Percentiles rank a stretch among this genome's conserved stretches.
These are phyloP conservation scores for Populus ilicifolia DNA, from an alignment of 345 rosid species.

Conservation along the genomic window DNA sequence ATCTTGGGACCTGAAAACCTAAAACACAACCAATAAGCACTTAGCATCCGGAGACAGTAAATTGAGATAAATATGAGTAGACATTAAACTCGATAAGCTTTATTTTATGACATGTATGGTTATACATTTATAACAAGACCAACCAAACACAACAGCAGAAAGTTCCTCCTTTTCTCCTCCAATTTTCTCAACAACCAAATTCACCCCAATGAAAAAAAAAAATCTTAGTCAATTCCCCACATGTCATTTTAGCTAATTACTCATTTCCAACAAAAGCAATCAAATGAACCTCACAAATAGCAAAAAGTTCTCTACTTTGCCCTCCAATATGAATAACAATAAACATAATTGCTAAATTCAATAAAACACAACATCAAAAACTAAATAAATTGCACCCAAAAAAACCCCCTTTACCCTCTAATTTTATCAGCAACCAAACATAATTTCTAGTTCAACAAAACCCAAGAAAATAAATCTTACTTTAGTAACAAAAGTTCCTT, in stretches of 20 bases:
- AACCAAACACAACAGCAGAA: neutral
- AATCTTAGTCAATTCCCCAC: neutral
- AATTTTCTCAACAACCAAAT: neutral
- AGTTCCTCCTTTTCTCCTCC: neutral
- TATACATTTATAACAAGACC: neutral
- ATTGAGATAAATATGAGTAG: neutral
- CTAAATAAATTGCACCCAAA: neutral
- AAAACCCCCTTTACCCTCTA: neutral
- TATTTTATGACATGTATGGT: neutral
- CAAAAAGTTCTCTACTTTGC: neutral
- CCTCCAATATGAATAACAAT: no score
- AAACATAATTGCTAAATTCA: no score
- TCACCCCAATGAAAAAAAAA: neutral
- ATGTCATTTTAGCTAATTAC: neutral
- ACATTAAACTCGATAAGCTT: no score
- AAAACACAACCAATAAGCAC: neutral
- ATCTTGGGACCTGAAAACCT: conserved; percentile 96
- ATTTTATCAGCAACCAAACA: neutral
- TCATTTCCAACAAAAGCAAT: neutral
- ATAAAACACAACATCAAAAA: neutral
- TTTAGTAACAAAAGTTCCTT: conserved; percentile 75
- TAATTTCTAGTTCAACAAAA: neutral
- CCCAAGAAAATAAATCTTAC: conserved; percentile 25
- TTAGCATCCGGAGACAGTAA: neutral
- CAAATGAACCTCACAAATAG: neutral